These are phyloP conservation scores for Calonectria pauciramosa DNA, from an alignment of 2,329 filamentous ascomycete species.

Conservation along the genomic window DNA sequence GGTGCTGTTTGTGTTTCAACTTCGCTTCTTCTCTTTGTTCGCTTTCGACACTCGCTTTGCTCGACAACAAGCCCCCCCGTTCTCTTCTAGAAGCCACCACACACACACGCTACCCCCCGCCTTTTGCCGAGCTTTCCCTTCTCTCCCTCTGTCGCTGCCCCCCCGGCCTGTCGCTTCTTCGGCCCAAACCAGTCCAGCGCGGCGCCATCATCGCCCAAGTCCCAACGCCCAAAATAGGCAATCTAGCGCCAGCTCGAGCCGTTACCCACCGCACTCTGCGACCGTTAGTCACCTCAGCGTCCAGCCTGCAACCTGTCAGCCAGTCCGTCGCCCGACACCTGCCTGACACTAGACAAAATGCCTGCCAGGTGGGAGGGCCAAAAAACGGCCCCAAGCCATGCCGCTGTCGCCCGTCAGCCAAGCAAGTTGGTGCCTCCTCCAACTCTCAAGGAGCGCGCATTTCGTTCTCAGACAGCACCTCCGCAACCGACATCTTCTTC, in stretches of 20 bases:
- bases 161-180: conserved; percentile 36
- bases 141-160: background rate
- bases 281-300: conserved; percentile 7
- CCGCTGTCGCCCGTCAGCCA: conserved; percentile 31
- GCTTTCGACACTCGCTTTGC: background rate
- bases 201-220: conserved; percentile 13
- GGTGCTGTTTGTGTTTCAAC: conserved; percentile 16
- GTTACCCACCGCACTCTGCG: conserved; percentile 16
- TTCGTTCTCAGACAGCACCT: conserved; percentile 38
- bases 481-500: conserved; percentile 31
- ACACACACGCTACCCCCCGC: background rate
- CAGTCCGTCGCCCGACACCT: conserved; percentile 13
- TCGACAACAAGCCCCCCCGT: background rate
- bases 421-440: conserved; percentile 40
- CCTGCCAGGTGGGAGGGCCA: conserved; percentile 45
- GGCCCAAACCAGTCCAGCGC: conserved; percentile 23
- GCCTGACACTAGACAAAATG: conserved; percentile 36
- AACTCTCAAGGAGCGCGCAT: conserved; percentile 45
- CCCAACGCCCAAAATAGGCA: conserved; percentile 38
- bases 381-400: conserved; percentile 31
- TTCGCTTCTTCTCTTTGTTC: conserved; percentile 10
- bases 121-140: background rate
- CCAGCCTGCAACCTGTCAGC: conserved; percentile 6
- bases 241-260: conserved; percentile 36
- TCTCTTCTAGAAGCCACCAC: conserved; percentile 11